These are phyloP conservation scores for Penicillium psychrosexuale DNA, from an alignment of 2,329 filamentous ascomycete species.

Conservation along the genomic window DNA sequence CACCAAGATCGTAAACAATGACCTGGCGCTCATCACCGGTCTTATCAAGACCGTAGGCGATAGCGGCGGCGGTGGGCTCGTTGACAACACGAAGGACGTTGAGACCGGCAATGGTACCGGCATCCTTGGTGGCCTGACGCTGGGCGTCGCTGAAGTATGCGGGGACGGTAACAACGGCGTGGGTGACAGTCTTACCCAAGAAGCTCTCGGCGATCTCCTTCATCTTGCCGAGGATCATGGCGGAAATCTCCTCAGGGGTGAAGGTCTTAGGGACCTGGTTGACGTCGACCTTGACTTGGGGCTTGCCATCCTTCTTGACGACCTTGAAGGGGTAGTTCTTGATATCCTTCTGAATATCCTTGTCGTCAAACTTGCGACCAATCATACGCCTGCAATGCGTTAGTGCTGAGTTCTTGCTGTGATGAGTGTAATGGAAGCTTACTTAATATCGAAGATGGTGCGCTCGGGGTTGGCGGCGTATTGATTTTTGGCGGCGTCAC, in stretches of 20 bases:
- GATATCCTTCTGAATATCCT: constrained; percentile 85
- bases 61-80: constrained; percentile 91
- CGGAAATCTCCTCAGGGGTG: constrained; percentile 64
- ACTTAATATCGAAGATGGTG: constrained; percentile 83
- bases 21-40: constrained; percentile 79
- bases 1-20: constrained; percentile 90
- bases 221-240: constrained; percentile 67
- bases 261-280: constrained; percentile 58
- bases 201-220: constrained; percentile 63
- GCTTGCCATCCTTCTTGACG: constrained; percentile 83
- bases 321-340: constrained; percentile 99
- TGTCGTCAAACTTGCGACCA: constrained; percentile 77
- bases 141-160: constrained; percentile 99
- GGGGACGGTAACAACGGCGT: constrained; percentile 82
- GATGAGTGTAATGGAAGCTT: constrained; percentile 41
- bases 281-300: constrained; percentile 69
- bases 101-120: constrained; percentile 84
- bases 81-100: constrained; percentile 96
- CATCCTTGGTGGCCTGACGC: constrained; percentile 94
- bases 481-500: constrained; percentile 97
- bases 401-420: constrained; percentile 24
- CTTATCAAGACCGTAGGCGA: constrained; percentile 92
- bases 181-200: constrained; percentile 58
- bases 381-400: constrained; percentile 67
- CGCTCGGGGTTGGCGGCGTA: constrained; percentile 73